Evolutionary conservation across 2,329 filamentous ascomycete genomes (phyloP), one percentile per base, ranked within the genome.

Genomic region (Trichothecium sympodiale): DNA sequence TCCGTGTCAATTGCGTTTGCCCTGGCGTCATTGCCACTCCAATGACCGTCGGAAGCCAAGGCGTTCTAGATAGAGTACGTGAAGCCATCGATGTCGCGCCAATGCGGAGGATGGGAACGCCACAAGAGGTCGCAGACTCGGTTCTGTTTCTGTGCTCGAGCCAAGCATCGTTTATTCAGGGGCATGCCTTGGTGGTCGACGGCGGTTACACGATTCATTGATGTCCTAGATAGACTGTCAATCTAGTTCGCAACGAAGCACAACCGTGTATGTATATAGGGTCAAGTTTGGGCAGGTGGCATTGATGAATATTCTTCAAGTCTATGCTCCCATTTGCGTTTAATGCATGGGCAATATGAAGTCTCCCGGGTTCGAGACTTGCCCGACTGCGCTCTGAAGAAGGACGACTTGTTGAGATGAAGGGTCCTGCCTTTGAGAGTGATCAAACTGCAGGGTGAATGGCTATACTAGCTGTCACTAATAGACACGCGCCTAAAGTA

Each of bases 141-240:
- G 63, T 65, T 0, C 42, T 72, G 17, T 72, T 71, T 39, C 45
- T 73, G 12, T 67, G 62, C 26, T 68, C 64, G 1, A 58, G 49
- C 1, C 56, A 64, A 27, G 63, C 68, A 1, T 67, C 64, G 0
- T 73, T 72, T 46, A 51, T 72, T 2, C 66, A 70, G 36, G 68
- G 69, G 1, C 60, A 68, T 47, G 65, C 67, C 0, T 46, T 71
- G 42, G 61, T 70, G 1, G 68, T 72, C 1, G 68, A 72, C 42
- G 68, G 68, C 7, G 68, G 68, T 3, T 71, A 71, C 46, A 59
- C 61, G 3, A 67, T 69, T n/a, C 63, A 62, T 36, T 64, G 17
- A 35, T 15, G 25, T 30, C 18, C n/a, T 36, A 7, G 33, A 34
- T n/a, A 12, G 12, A 29, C n/a, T 10, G 9, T 13, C n/a, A n/a